Evolutionary conservation across 257 asterid genomes (phyloP), one percentile per base, ranked within the genome.

Genomic region (Gentiana straminea): DNA sequence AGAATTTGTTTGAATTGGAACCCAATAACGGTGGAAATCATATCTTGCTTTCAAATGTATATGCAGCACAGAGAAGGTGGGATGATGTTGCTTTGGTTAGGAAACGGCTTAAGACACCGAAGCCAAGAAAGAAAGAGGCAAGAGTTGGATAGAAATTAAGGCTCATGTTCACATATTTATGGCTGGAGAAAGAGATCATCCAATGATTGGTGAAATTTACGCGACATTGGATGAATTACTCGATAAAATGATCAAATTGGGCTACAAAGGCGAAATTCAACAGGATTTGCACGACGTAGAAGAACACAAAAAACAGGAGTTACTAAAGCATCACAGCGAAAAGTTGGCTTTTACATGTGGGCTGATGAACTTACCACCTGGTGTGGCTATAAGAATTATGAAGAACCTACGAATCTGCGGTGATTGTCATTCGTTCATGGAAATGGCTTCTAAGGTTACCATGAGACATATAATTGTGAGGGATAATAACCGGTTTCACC

Each of bases 371-470:
- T 75, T 83, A 52, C 89, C 94, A 61, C 43, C 75, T 50, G 48
- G 50, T 64, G 83, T 77, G 9, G 88, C 95, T 6, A 72, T 88
- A 68, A 77, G 94, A 73, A 92, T 92, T 62, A 92, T 88, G 93
- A 92, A 92, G 87, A 92, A 88, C 65, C 75, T 92, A 56, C 80
- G 97, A 68, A 85, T 88, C 3, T 92, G 97, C 62, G 94, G 95
- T 57, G 97, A 92, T 57, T 88, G 98, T 64, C 97, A 92, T 70
- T 81, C 81, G 64, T 91, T 91, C 61, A 88, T 85, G 98, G 85
- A 81, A 71, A 75, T 70, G 60, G 95, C 98, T 37, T 84, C 97
- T 2, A 70, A 64, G 50, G 54, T 81, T 24, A 83, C 86, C 1
- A 54, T 62, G 39, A 79, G 90, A 74, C 82, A 83, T 52, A 77